Evolutionary conservation across 768 basidiomycete genomes (phyloP).

Genomic region (Neoboletus magnificus): DNA sequence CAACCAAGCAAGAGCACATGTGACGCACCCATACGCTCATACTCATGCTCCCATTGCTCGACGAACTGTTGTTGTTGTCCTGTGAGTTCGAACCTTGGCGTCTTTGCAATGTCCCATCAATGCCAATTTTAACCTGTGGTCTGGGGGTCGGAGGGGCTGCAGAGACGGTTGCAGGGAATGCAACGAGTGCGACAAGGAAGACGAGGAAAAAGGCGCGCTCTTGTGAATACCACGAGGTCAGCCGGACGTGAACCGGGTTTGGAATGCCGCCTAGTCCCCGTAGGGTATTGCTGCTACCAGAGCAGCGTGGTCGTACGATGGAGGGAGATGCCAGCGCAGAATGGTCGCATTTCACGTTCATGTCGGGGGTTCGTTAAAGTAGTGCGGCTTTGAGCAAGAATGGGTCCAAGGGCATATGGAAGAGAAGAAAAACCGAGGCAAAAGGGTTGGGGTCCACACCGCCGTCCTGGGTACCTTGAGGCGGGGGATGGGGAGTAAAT

Average conservation of each 20-base stretch:
- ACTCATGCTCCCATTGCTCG: slow-evolving; percentile 4
- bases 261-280: not conserved
- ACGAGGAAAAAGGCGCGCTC: not conserved
- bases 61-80: not conserved
- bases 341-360: not conserved
- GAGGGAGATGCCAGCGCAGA: not conserved
- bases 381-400: not conserved
- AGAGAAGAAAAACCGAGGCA: not conserved
- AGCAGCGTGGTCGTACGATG: not conserved
- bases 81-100: not conserved
- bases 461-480: slow-evolving; percentile 2
- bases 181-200: slow-evolving; percentile 4
- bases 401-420: not conserved
- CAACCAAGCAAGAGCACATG: not conserved
- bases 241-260: not conserved
- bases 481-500: not conserved
- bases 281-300: slow-evolving; percentile 2
- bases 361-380: slow-evolving; percentile 1
- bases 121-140: not conserved
- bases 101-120: not conserved
- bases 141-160: slow-evolving; percentile 5
- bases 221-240: slow-evolving; percentile 3
- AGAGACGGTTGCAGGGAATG: not conserved
- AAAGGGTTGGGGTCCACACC: slow-evolving; percentile 5
- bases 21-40: slow-evolving; percentile 28